Evolutionary conservation across 345 rosid species (phyloP).

Genomic region (Corchorus capsularis): DNA sequence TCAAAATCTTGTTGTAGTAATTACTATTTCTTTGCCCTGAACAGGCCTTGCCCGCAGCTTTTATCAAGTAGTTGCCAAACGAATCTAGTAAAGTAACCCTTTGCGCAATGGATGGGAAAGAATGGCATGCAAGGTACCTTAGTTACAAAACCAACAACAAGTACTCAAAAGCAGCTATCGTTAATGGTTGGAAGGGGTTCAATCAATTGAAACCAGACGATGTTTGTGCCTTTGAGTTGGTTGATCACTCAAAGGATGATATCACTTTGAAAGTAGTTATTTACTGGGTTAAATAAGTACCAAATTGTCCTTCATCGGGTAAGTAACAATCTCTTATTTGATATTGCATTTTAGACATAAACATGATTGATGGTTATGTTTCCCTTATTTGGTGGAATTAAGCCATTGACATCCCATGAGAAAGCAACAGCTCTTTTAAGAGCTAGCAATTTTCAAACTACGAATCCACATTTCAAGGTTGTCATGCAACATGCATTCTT

Average conservation of each 20-base stretch:
- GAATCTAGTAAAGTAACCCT: background rate
- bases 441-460: slow-evolving; percentile 7
- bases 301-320: background rate
- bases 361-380: background rate
- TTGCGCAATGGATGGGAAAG: background rate
- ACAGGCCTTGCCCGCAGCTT: background rate
- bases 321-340: background rate
- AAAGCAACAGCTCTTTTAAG: background rate
- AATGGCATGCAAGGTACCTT: background rate
- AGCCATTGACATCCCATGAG: background rate
- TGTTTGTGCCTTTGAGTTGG: slow-evolving; percentile 19
- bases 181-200: too few species aligned
- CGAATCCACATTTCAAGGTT: slow-evolving; percentile 18
- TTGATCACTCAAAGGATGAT: too few species aligned
- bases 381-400: background rate
- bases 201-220: slow-evolving; percentile 14
- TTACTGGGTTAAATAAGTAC: background rate
- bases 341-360: background rate
- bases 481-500: slow-evolving; percentile 14
- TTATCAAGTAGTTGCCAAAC: background rate
- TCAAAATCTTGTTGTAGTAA: too few species aligned
- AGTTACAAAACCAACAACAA: background rate
- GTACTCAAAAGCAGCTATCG: too few species aligned
- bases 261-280: background rate
- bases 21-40: background rate